A percentile compares a stretch with the other conserved stretches of the same genome.
Evolutionary conservation across 2,329 filamentous ascomycete genomes (phyloP).

Genomic region (Scedosporium dehoogii): DNA sequence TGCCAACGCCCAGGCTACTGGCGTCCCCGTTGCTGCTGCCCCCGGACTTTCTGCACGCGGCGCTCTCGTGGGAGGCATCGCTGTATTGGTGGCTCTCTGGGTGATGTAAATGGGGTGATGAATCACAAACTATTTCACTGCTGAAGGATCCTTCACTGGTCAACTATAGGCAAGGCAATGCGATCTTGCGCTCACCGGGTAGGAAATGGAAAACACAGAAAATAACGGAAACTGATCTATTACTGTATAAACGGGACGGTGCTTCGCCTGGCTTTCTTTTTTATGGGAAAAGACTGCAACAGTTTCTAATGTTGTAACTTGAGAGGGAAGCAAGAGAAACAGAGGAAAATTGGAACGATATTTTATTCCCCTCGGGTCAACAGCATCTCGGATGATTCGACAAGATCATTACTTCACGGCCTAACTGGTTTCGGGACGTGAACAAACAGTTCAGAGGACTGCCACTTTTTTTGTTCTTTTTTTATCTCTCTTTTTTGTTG

Average conservation of each 20-base stretch:
- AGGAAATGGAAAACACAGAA: neutral
- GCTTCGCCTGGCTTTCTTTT: no score
- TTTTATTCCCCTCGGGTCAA: no score
- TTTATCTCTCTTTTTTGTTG: neutral
- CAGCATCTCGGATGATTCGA: neutral
- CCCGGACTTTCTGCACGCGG: neutral
- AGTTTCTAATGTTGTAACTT: no score
- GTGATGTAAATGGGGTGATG: neutral
- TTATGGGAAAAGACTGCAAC: no score
- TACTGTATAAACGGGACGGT: no score
- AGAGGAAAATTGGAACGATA: no score
- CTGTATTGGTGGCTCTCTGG: neutral
- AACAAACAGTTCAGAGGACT: neutral
- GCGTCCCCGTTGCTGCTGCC: neutral
- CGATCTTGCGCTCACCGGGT: neutral
- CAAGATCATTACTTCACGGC: neutral
- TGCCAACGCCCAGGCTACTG: neutral
- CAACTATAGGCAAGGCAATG: constrained; percentile 1
- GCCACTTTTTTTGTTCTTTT: neutral
- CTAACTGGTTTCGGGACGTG: neutral
- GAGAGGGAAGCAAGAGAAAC: no score
- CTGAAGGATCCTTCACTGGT: neutral
- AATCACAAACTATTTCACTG: neutral
- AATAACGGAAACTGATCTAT: neutral
- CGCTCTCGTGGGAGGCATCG: neutral